Base-by-base conservation (phyloP, 164 flowering plant species). In the Chloranthus sessilifolius region DNA sequence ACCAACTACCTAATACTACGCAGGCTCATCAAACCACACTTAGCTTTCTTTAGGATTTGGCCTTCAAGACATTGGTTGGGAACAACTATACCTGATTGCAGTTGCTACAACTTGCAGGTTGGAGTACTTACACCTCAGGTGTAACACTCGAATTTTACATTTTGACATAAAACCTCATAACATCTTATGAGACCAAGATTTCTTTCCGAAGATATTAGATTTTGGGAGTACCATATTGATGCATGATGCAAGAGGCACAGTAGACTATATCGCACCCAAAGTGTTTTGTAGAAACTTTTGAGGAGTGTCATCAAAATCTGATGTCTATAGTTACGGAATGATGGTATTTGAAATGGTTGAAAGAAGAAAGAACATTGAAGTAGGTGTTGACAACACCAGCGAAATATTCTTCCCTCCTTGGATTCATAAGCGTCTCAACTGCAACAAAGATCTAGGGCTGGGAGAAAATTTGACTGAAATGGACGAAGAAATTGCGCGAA, bases 111-210 rank as follows among this genome's bases (percentile, higher is more conserved):
- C 25, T 4, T 4, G 47, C 4, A 14, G 47, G 20, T 23, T 43
- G 8, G 47, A 43, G 21, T 43, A 43, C 47, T 21, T 43, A 7
- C 47, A 43, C 12, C 47, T 16, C 11, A 23, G 47, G 12, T 43
- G 47, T 43, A 23, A 19, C 26, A 43, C 21, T 12, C 47, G 47
- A 3, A 43, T 43, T 19, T 23, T 43, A 43, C 47, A 43, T 14
- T 43, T 43, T 17, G 47, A 43, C 47, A 43, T 43, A 4, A 43
- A 43, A n/a, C n/a, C 36, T 33, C 36, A 33, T 12, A 33, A 33
- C 36, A 33, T 33, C 36, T 33, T 33, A 12, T 12, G 7, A 7
- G 36, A 33, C 36, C 36, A 33, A 7, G 36, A 33, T 33, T 33
- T 33, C 36, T 33, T 12, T 12, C 36, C 12, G 36, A 33, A 7